Evolutionary conservation across 108 stramenopile species (phyloP), one percentile per base, ranked within the genome.

Genomic region (Skeletonema menzelii): DNA sequence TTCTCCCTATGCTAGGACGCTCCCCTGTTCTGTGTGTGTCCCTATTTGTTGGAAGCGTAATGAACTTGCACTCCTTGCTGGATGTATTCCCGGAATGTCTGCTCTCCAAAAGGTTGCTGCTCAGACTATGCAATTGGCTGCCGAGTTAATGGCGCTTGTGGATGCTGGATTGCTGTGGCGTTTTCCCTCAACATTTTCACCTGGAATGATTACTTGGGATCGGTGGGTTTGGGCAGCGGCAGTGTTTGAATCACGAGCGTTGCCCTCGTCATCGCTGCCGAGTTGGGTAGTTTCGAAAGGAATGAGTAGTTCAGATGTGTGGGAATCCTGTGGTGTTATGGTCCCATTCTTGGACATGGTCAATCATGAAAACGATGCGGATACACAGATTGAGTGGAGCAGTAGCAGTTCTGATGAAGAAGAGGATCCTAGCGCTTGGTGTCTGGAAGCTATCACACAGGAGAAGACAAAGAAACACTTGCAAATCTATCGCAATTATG

Each of bases 181-280:
- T 17, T 91, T 90, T 69, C 90, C 91, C 2, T 55, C 65, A 7
- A 75, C 82, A 12, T 92, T 95, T 70, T 81, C 90, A 13, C 86
- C 82, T 32, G 91, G 90, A 56, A 70, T 92, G 49, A 69, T 95
- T 35, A 95, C 94, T 17, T 95, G 91, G 90, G 94, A 95, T 67
- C 76, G 91, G n/a, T 95, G 94, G 94, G 87, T 95, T 31, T 95
- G 94, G 94, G 94, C 94, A 27, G 89, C 91, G 13, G 80, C 94
- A 10, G 80, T 85, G 11, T 86, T 82, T 32, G 86, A 87, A 35
- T 91, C 91, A 22, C 76, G 94, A 28, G 80, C 76, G 12, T 75
- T 95, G 44, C 87, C 90, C 4, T 76, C 84, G 17, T 56, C 82
- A n/a, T 75, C 76, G 30, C 88, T 81, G 27, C 80, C 75, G 10